Conservation (phyloP, 148 eudicot species). For the Dianthus caryophyllus region DNA sequence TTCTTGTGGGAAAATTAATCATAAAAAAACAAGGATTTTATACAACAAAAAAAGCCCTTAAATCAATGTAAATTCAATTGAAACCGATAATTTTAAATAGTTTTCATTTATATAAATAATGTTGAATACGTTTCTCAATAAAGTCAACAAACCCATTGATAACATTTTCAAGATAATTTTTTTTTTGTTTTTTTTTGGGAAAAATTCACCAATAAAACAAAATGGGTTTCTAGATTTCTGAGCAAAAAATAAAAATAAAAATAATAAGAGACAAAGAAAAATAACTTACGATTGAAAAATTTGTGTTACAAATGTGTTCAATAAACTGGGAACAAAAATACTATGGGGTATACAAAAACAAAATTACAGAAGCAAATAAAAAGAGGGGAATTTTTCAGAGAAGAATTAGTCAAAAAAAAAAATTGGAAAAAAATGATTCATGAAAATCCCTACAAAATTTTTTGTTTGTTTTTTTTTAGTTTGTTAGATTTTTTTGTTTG, state of each 20-base stretch:
- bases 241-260: constrained; percentile 7
- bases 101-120: no score
- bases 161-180: constrained; percentile 2
- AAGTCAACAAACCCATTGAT: constrained; percentile 32
- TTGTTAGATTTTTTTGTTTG: no score
- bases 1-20: not conserved
- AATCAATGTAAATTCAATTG: constrained; percentile 13
- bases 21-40: not conserved
- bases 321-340: not conserved
- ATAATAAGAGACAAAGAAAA: not conserved
- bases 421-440: not conserved
- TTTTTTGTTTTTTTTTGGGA: no score
- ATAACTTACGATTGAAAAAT: constrained; percentile 5
- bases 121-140: not conserved
- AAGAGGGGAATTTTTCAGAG: constrained; percentile 8
- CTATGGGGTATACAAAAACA: not conserved
- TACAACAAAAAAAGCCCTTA: not conserved
- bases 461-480: constrained; percentile 11
- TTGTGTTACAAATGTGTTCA: constrained; percentile 1
- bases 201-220: constrained; percentile 2
- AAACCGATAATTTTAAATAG: no score
- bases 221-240: constrained; percentile 3
- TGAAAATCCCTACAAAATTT: not conserved
- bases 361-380: constrained; percentile 8
- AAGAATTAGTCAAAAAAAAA: constrained; percentile 24